Evolutionary conservation across 176 grass and related monocot genomes (phyloP), one percentile per base, ranked within the genome.

Genomic region (Triticum dicoccoides): DNA sequence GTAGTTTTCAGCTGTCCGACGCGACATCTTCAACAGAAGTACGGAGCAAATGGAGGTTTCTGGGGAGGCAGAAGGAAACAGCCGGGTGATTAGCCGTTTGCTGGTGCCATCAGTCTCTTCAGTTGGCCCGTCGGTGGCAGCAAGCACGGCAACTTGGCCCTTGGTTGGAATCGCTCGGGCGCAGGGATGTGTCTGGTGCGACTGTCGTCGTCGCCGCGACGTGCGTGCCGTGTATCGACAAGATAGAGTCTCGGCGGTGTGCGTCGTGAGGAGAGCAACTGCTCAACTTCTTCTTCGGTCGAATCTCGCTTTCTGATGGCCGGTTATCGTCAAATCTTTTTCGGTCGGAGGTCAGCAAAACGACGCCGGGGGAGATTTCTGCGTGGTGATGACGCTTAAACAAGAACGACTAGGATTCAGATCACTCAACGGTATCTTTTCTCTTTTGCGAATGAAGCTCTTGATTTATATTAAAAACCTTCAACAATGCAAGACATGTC

Each of bases 231-330:
- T 8, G 25, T 49, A 21, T 59, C 18, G 20, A 59, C 61, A 45
- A 32, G 51, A 13, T 58, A 73, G 38, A 20, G n/a, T 62, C 11
- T 52, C 17, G 72, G 15, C 29, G 32, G 47, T 20, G 34, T 17
- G 47, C 24, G 34, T 11, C 41, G 35, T 12, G 59, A 21, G 10
- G 85, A 90, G 80, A 84, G 66, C 56, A 79, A 83, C 74, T 29
- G 33, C 25, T 44, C 25, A 79, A 42, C 80, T 80, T 87, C 67
- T 84, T 87, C 11, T 82, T 33, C 51, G 15, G 51, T 54, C 51
- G 51, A 54, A 54, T 54, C 51, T 54, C 51, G 51, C 51, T 54
- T 54, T 54, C 51, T 54, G 15, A 54, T 54, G 51, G 51, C 51
- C 51, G 51, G 51, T 54, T 54, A 0, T 54, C 51, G 51, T 54